phyloP scores from a whole-genome alignment of 306 rosid genomes.

The Begonia peltatifolia region DNA sequence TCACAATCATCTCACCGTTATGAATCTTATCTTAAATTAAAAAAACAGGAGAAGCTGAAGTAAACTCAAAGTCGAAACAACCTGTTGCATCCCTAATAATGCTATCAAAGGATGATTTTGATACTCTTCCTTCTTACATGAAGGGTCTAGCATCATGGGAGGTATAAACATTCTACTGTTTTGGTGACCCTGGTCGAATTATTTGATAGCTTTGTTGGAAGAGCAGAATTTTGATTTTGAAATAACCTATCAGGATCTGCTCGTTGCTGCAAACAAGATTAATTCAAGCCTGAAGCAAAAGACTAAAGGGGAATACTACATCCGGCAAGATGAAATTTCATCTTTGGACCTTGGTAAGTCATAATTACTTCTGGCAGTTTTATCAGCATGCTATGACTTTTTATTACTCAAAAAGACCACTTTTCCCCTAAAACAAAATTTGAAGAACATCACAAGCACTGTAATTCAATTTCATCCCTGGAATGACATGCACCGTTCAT shows the following conservation, averaged over 20 bases:
- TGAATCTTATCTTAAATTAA: too few species aligned
- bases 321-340: constrained; percentile 71
- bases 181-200: neutral
- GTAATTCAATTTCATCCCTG: too few species aligned
- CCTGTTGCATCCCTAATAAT: constrained; percentile 23
- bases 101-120: constrained; percentile 46
- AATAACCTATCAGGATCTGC: constrained; percentile 39
- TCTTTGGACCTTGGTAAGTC: constrained; percentile 57
- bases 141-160: constrained; percentile 82
- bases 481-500: too few species aligned
- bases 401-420: too few species aligned
- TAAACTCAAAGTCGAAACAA: constrained; percentile 19
- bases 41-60: constrained; percentile 20
- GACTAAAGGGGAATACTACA: constrained; percentile 29
- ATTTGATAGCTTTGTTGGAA: too few species aligned
- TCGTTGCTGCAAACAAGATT: constrained; percentile 73
- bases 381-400: neutral
- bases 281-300: constrained; percentile 48
- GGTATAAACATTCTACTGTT: constrained; percentile 31
- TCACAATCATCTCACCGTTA: too few species aligned
- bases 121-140: constrained; percentile 65
- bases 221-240: neutral
- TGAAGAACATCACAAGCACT: too few species aligned
- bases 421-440: too few species aligned
- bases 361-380: too few species aligned